A percentile compares a stretch with the other conserved stretches of the same genome.
Evolutionary conservation across 2,329 filamentous ascomycete species (phyloP).

Genomic region (Monosporascus sp.): DNA sequence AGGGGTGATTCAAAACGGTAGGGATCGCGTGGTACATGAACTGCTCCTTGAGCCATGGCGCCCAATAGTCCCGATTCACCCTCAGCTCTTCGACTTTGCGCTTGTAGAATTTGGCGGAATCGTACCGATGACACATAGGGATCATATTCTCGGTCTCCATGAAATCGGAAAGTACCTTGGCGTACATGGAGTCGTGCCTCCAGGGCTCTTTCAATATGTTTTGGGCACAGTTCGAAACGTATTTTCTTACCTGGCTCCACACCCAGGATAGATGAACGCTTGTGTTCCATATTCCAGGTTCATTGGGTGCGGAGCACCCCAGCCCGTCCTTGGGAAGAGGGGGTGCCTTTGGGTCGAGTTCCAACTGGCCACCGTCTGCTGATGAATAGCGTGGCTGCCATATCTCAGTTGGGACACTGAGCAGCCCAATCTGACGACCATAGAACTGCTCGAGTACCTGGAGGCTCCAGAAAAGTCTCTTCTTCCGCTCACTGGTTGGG

Average conservation of each 20-base stretch:
- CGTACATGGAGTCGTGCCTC: conserved; percentile 47
- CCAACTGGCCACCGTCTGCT: conserved; percentile 14
- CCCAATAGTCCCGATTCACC: conserved; percentile 43
- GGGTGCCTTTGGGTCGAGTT: conserved; percentile 30
- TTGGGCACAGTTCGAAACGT: conserved; percentile 42
- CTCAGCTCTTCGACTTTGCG: conserved; percentile 41
- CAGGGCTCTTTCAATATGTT: conserved; percentile 45
- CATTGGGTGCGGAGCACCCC: conserved; percentile 33
- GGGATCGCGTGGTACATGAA: conserved; percentile 48
- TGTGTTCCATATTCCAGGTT: conserved; percentile 46
- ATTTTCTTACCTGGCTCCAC: conserved; percentile 42
- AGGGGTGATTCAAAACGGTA: conserved; percentile 48
- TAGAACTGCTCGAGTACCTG: conserved; percentile 46
- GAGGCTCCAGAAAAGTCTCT: conserved; percentile 46
- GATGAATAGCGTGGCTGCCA: conserved; percentile 32
- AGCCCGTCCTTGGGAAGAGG: conserved; percentile 39
- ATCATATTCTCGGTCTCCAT: conserved; percentile 45
- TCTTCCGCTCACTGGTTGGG: conserved; percentile 37
- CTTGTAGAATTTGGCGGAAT: conserved; percentile 47
- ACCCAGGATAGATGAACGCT: conserved; percentile 45
- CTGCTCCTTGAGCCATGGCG: conserved; percentile 47
- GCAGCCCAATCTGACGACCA: conserved; percentile 39
- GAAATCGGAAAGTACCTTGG: conserved; percentile 44
- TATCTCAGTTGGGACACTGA: conserved; percentile 36
- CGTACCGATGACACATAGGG: conserved; percentile 46